A percentile compares a stretch with the other conserved stretches of the same genome.
phyloP scores from a whole-genome alignment of 768 basidiomycete genomes.

The Suillus paluster region DNA sequence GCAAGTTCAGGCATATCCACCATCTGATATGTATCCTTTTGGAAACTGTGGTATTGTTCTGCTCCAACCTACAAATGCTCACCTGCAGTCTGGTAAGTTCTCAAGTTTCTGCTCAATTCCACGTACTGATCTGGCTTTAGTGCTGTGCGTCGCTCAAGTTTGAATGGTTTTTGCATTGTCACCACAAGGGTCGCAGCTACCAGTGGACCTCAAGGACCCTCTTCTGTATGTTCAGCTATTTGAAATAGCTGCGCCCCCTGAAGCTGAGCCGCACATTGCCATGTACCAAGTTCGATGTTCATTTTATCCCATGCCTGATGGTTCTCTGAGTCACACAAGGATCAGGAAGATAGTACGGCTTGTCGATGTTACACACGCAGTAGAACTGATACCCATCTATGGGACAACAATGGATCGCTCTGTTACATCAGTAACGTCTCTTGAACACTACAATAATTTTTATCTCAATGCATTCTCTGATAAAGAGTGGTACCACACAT shows the following conservation, averaged over 20 bases:
- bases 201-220: background rate
- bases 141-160: constrained; percentile 17
- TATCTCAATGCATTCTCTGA: constrained; percentile 5
- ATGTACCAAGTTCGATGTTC: background rate
- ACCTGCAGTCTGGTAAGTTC: background rate
- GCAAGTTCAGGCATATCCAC: background rate
- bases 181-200: background rate
- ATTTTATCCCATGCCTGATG: background rate
- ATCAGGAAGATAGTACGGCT: background rate
- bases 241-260: background rate
- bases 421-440: background rate
- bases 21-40: constrained; percentile 15
- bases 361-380: background rate
- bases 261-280: constrained; percentile 2
- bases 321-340: background rate
- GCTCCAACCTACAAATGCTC: background rate
- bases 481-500: constrained; percentile 2
- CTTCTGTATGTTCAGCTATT: constrained; percentile 8
- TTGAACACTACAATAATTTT: background rate
- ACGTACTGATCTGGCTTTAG: background rate
- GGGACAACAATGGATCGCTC: background rate
- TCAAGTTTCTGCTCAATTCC: background rate
- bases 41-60: constrained; percentile 24
- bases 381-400: background rate
- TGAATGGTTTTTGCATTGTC: constrained; percentile 16